phyloP scores from a whole-genome alignment of 164 flowering plant genomes.

The Vitis riparia region DNA sequence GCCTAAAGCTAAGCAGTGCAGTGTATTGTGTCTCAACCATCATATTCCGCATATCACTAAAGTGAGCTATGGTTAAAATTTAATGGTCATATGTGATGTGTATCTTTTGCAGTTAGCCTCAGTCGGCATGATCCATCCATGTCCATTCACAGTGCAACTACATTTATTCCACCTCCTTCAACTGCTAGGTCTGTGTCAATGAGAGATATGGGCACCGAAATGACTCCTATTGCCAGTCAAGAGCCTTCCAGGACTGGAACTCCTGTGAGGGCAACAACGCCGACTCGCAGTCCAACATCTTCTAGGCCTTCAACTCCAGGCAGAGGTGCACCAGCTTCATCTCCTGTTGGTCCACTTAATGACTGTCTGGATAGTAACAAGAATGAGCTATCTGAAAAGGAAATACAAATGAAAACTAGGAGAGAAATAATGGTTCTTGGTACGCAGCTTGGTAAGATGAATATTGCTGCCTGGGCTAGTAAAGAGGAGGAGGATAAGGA shows the following conservation, averaged over 20 bases:
- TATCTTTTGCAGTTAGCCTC: constrained; percentile 55
- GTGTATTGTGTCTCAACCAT: too few relatives aligned
- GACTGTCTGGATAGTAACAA: constrained; percentile 24
- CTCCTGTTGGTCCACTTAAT: constrained; percentile 26
- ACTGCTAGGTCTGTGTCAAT: constrained; percentile 87
- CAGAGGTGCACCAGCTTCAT: constrained; percentile 42
- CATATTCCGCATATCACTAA: too few relatives aligned
- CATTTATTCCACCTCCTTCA: constrained; percentile 72
- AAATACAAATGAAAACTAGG: constrained; percentile 76
- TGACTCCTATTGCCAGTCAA: constrained; percentile 93
- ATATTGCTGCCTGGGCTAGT: constrained; percentile 94
- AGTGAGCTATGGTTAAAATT: not conserved
- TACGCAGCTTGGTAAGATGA: constrained; percentile 75
- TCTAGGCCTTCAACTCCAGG: constrained; percentile 77
- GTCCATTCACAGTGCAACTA: constrained; percentile 55
- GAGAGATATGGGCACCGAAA: constrained; percentile 99
- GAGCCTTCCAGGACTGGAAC: constrained; percentile 94
- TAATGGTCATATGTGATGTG: constrained; percentile 1
- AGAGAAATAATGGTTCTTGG: constrained; percentile 84
- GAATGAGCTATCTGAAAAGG: constrained; percentile 64
- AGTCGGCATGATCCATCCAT: constrained; percentile 69
- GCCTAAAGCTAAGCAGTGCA: too few relatives aligned
- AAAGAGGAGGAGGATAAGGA: constrained; percentile 71
- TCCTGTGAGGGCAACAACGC: constrained; percentile 80
- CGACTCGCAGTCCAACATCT: constrained; percentile 63